Evolutionary conservation across 2,329 filamentous ascomycete genomes (phyloP), one percentile per base, ranked within the genome.

Genomic region (Fusarium coffeatum): DNA sequence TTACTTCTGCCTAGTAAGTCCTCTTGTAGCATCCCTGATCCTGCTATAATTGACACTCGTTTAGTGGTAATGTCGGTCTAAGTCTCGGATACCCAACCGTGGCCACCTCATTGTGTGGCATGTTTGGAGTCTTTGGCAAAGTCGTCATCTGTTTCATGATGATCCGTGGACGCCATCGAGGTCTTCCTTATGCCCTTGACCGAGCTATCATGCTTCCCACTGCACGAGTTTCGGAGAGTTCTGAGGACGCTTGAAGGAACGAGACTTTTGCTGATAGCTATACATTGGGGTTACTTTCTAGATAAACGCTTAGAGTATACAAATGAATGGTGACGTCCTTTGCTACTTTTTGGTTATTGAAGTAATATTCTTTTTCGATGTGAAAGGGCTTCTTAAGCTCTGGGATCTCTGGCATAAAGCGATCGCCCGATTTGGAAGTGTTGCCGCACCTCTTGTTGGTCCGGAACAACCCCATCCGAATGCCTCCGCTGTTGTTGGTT

Each of bases 111-210:
- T 55, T 80, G 0, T 71, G 65, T 8, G 75, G 76, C 9, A 59
- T 73, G 55, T 78, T 80, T 40, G 69, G 64, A 9, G 72, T 68
- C 0, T 77, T 78, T 48, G 72, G 78, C 43, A 80, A 80, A 55
- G 53, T 80, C 1, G 73, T 80, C 23, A 69, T 80, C 7, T 78
- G 77, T 49, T 64, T 73, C 34, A 77, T 76, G 72, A 80, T 80
- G 79, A 74, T 80, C 10, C 72, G 78, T n/a, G 78, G 79, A 0
- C 76, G 78, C 1, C 79, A 80, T 30, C 72, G 79, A 1, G 76
- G 75, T 0, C 64, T 80, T 4, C 78, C 77, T 0, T 78, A 79
- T 45, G 53, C 71, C 0, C 71, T 80, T 1, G 78, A 80, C 54
- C 73, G 75, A 6, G 77, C 78, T 20, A 76, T 80, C 28, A 74